Evolutionary conservation across 2,329 filamentous ascomycete genomes (phyloP), one percentile per base, ranked within the genome.

Genomic region (Aureobasidium zeae): DNA sequence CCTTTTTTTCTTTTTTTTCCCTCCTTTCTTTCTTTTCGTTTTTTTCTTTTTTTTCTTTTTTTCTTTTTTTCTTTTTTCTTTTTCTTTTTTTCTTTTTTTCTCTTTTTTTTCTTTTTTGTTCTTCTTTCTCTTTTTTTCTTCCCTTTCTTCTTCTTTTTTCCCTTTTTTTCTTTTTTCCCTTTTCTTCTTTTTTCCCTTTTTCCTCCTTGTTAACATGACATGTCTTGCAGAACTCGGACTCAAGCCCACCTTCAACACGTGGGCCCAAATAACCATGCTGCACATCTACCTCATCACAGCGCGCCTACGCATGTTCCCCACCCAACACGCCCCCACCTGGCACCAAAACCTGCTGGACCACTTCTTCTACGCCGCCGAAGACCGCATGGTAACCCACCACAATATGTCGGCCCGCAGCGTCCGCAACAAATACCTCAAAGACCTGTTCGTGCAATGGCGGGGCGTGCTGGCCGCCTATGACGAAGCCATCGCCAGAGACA

Each of bases 191-290:
- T n/a, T n/a, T n/a, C n/a, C n/a, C n/a, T n/a, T n/a, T n/a, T n/a
- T n/a, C n/a, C n/a, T n/a, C n/a, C n/a, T n/a, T n/a, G n/a, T n/a
- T n/a, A n/a, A n/a, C n/a, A n/a, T 44, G 25, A 46, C 29, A 15
- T 10, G 25, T 19, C 7, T 10, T n/a, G 32, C 55, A 94, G 86
- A 81, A 39, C 77, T 94, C 51, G 76, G 76, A 19, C 76, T 98
- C 13, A 72, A 76, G 22, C 85, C 87, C 1, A 96, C 87, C 0
- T 98, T 98, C 64, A 88, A 81, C 59, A 89, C 85, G 45, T 98
- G 91, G 91, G 85, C 87, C 15, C 88, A 96, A 64, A 81, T 96
- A 32, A 91, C 88, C 25, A 94, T 94, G 73, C 74, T 98, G 47
- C 89, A 98, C 70, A 83, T 98, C 74, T 96, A 94, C 70, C 75